phyloP scores from a whole-genome alignment of 176 grass and related monocot genomes.

The Carex scoparia region DNA sequence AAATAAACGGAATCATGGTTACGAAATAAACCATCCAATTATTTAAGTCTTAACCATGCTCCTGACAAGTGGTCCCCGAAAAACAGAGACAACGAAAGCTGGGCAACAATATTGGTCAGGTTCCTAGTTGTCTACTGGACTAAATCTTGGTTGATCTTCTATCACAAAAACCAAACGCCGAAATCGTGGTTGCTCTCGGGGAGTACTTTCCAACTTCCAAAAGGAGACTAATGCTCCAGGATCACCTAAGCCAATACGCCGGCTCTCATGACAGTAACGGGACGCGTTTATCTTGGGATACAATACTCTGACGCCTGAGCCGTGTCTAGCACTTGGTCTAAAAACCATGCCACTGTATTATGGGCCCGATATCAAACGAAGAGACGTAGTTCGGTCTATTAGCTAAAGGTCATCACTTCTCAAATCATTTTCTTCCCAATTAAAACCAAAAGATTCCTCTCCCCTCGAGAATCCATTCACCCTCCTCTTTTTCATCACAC shows the following conservation, averaged over 20 bases:
- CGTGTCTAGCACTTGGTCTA: neutral
- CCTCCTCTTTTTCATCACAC: slow-evolving; percentile 4
- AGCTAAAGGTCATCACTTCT: neutral
- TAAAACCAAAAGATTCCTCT: neutral
- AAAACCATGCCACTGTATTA: neutral
- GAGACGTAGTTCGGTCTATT: neutral
- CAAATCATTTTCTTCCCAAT: neutral
- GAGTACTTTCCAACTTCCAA: neutral
- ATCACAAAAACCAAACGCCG: neutral
- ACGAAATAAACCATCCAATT: neutral
- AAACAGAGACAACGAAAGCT: neutral
- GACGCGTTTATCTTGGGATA: neutral
- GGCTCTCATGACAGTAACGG: neutral
- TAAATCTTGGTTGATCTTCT: neutral
- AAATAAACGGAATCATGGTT: neutral
- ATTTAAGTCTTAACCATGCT: neutral
- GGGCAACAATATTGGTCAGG: no score
- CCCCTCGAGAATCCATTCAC: neutral
- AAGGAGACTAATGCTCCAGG: neutral
- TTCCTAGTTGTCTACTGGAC: no score
- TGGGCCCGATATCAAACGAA: neutral
- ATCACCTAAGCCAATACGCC: neutral
- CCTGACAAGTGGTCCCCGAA: neutral
- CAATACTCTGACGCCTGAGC: neutral
- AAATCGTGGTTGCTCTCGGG: neutral